A percentile compares a stretch with the other conserved stretches of the same genome.
Evolutionary conservation across 306 rosid genomes (phyloP).

Genomic region (Begonia masoniana): DNA sequence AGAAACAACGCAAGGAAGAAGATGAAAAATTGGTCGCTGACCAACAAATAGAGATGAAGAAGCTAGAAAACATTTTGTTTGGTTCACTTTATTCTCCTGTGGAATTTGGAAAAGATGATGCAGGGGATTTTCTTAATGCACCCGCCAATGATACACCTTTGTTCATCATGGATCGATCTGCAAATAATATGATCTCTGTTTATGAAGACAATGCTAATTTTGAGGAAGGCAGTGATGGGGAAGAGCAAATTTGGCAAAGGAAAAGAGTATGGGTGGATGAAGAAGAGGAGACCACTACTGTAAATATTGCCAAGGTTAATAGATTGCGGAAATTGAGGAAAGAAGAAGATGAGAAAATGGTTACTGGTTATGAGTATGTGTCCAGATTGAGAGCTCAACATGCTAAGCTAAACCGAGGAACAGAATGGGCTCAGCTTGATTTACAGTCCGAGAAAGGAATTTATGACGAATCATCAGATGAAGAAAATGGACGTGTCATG

Average conservation of each 20-base stretch:
- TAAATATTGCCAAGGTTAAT: slow-evolving; percentile 52
- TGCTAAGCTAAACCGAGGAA: slow-evolving; percentile 67
- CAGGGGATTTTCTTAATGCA: slow-evolving; percentile 14
- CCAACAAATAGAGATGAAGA: slow-evolving; percentile 59
- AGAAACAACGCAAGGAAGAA: slow-evolving; percentile 25
- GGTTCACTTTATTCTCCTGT: slow-evolving; percentile 62
- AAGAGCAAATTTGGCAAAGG: slow-evolving; percentile 28
- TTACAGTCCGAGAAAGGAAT: slow-evolving; percentile 17
- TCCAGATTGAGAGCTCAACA: slow-evolving; percentile 85
- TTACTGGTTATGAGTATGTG: slow-evolving; percentile 69
- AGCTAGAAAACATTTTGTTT: slow-evolving; percentile 57
- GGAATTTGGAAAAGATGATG: slow-evolving; percentile 48
- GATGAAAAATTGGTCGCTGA: slow-evolving; percentile 25
- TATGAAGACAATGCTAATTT: slow-evolving; percentile 29
- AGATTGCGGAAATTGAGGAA: slow-evolving; percentile 81
- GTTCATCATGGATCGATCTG: slow-evolving; percentile 60
- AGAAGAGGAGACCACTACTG: slow-evolving; percentile 51
- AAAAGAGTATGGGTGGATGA: slow-evolving; percentile 83
- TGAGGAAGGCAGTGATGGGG: slow-evolving; percentile 16
- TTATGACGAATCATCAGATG: slow-evolving; percentile 52
- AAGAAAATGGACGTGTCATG: slow-evolving; percentile 33
- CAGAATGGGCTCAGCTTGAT: slow-evolving; percentile 68
- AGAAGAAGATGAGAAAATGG: slow-evolving; percentile 57
- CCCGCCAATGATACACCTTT: slow-evolving; percentile 24
- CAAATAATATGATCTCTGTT: slow-evolving; percentile 24